Percentiles rank a stretch among this genome's conserved stretches.
These are phyloP conservation scores for Chimonanthus salicifolius DNA, from an alignment of 164 flowering plant genomes.

Conservation along the genomic window DNA sequence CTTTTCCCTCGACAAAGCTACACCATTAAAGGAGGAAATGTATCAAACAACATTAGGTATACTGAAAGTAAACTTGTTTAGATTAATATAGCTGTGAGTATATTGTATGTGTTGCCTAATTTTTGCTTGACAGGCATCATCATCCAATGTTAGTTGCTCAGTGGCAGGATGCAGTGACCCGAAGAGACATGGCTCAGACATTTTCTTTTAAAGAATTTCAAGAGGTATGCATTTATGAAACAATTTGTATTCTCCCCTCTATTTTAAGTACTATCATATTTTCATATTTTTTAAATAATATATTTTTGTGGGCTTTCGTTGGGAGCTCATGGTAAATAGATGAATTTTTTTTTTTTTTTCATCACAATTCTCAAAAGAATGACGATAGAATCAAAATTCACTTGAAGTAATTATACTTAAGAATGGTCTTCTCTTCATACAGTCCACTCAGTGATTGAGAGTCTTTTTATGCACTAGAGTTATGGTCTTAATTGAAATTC, in stretches of 20 bases:
- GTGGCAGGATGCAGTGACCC: conserved; percentile 86
- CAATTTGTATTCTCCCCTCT: background rate
- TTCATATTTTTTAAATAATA: background rate
- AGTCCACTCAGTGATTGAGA: background rate
- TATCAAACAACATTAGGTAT: conserved; percentile 57
- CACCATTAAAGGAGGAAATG: conserved; percentile 54
- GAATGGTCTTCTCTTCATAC: background rate
- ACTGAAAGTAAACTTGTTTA: conserved; percentile 4
- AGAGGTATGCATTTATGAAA: conserved; percentile 37
- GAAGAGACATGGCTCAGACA: conserved; percentile 58
- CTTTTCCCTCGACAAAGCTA: conserved; percentile 80
- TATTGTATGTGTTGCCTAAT: background rate
- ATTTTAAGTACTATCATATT: too few relatives aligned
- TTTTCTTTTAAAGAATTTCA: conserved; percentile 70
- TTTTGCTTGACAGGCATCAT: conserved; percentile 47
- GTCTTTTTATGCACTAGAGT: too few relatives aligned
- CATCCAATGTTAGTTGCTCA: conserved; percentile 80
- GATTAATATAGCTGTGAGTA: background rate
- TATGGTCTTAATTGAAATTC: too few relatives aligned
- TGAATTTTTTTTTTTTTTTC: background rate
- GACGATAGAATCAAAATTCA: background rate
- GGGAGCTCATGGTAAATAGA: background rate
- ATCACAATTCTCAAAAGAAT: background rate
- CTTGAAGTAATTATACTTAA: background rate
- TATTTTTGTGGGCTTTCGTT: too few relatives aligned